phyloP scores from a whole-genome alignment of 225 moss, liverwort and hornwort species.

The Ulota crispa region DNA sequence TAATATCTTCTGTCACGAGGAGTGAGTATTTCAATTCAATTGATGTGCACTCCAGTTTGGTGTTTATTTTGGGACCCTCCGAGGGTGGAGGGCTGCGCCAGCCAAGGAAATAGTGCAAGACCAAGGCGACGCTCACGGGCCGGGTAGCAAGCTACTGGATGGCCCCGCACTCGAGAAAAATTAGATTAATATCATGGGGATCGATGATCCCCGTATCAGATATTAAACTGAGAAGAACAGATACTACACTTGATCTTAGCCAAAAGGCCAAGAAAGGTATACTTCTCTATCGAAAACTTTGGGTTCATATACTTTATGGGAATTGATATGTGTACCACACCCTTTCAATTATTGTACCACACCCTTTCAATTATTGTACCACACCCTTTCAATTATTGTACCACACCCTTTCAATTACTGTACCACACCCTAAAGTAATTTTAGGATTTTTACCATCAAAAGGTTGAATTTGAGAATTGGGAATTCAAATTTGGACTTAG shows the following conservation, averaged over 20 bases:
- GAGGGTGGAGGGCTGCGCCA: background rate
- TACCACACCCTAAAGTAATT: too few relatives aligned
- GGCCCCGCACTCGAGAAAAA: slow-evolving; percentile 39
- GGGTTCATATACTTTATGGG: rapidly evolving
- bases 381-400: too few relatives aligned
- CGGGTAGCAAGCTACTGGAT: background rate
- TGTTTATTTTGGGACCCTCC: background rate
- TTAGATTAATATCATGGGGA: slow-evolving; percentile 71
- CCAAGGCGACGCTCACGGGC: background rate
- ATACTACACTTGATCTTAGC: slow-evolving; percentile 91
- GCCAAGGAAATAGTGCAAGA: slow-evolving; percentile 10
- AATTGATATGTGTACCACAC: too few relatives aligned
- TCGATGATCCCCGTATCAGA: slow-evolving; percentile 73
- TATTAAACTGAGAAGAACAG: slow-evolving; percentile 89
- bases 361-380: too few relatives aligned
- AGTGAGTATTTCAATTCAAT: too few relatives aligned
- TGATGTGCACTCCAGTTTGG: background rate
- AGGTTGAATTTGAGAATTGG: too few relatives aligned
- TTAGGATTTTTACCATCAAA: too few relatives aligned
- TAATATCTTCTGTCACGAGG: rapidly evolving
- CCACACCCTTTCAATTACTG: too few relatives aligned
- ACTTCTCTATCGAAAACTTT: rapidly evolving
- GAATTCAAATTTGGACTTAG: too few relatives aligned
- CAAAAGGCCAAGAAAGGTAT: slow-evolving; percentile 88
- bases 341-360: too few relatives aligned